phyloP scores from a whole-genome alignment of 495 filamentous ascomycete species.

The Penicillium steckii region DNA sequence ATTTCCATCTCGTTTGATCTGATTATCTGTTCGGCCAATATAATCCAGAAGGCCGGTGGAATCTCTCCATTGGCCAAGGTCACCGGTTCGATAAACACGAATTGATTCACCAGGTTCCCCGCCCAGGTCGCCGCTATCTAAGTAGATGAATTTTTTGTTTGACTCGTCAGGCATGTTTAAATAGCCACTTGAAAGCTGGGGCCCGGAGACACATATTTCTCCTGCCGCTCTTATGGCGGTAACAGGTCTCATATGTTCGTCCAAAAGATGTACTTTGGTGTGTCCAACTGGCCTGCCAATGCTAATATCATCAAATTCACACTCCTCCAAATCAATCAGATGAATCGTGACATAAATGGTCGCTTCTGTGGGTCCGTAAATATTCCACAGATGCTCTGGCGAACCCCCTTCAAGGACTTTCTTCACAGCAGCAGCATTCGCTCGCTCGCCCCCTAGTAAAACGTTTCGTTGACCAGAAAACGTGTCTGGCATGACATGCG shows the following conservation, averaged over 20 bases:
- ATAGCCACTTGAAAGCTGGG: no score
- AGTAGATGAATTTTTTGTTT: no score
- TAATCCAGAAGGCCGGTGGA: conserved; percentile 31
- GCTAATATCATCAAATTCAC: neutral
- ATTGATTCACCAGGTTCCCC: no score
- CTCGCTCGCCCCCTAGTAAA: conserved; percentile 5
- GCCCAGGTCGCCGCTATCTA: no score
- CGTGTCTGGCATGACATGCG: conserved; percentile 3
- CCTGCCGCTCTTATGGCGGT: no score
- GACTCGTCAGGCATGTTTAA: no score
- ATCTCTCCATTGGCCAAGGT: conserved; percentile 26
- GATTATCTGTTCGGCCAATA: conserved; percentile 39
- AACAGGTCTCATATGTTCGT: no score
- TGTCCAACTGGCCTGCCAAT: neutral
- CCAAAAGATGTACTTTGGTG: no score
- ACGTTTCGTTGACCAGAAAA: conserved; percentile 7
- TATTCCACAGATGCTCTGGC: conserved; percentile 19
- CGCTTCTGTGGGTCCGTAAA: conserved; percentile 28
- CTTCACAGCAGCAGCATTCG: conserved; percentile 2
- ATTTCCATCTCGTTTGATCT: conserved; percentile 41
- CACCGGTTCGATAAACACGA: conserved; percentile 19
- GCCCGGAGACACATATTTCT: no score
- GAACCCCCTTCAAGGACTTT: conserved; percentile 3
- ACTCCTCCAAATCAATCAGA: neutral
- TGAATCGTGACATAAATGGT: conserved; percentile 14